A percentile compares a stretch with the other conserved stretches of the same genome.
Evolutionary conservation across 2,329 filamentous ascomycete species (phyloP).

Genomic region (Pochonia chlamydosporia): DNA sequence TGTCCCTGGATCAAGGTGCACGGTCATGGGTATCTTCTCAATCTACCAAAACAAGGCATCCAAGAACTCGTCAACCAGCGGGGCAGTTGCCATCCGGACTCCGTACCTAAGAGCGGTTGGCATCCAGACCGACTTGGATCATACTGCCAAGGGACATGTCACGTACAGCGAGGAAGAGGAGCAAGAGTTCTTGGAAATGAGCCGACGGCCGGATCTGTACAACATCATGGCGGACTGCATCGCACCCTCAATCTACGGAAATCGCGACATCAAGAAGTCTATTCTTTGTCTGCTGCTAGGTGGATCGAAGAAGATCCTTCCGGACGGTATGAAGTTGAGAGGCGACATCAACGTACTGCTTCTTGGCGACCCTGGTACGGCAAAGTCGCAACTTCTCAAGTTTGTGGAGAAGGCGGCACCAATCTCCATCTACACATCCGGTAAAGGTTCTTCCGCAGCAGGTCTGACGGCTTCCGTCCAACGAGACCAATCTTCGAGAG

Average conservation of each 20-base stretch:
- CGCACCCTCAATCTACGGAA: constrained; percentile 95
- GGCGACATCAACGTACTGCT: constrained; percentile 97
- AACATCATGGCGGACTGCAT: constrained; percentile 86
- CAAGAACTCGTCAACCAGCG: constrained; percentile 66
- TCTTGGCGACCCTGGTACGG: constrained; percentile 94
- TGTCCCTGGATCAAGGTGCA: constrained; percentile 90
- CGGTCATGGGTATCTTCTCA: constrained; percentile 94
- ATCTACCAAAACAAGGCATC: constrained; percentile 92
- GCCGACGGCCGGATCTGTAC: constrained; percentile 86
- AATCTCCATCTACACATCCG: constrained; percentile 97
- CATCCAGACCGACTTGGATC: constrained; percentile 84
- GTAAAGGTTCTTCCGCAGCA: constrained; percentile 94
- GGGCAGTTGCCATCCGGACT: constrained; percentile 89
- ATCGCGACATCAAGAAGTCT: constrained; percentile 92
- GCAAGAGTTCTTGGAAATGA: constrained; percentile 91
- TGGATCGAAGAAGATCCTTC: constrained; percentile 94
- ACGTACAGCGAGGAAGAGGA: constrained; percentile 93
- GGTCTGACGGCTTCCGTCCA: constrained; percentile 97
- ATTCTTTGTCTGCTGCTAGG: constrained; percentile 91
- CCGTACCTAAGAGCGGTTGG: constrained; percentile 91
- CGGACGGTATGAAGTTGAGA: constrained; percentile 94
- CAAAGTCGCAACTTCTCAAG: constrained; percentile 94
- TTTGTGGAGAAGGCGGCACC: constrained; percentile 96
- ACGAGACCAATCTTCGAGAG: constrained; percentile 81
- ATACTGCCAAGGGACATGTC: constrained; percentile 77